Conservation (phyloP, 2,329 filamentous ascomycete genomes). For the Arthrobotrys musiformis region DNA sequence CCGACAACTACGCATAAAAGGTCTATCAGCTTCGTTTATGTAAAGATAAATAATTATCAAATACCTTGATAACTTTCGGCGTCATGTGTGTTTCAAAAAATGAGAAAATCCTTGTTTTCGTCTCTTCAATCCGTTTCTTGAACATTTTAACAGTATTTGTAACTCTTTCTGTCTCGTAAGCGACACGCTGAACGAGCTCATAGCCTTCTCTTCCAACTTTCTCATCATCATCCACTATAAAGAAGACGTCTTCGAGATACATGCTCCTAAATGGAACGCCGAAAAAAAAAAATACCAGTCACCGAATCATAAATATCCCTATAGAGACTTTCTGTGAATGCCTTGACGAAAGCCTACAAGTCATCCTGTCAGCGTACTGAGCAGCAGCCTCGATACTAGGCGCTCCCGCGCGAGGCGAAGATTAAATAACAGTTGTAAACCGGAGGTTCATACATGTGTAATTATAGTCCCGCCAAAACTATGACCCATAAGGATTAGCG, state of each 20-base stretch:
- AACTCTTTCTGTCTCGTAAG: no score
- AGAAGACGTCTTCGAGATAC: not conserved
- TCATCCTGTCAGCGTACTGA: not conserved
- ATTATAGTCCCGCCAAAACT: not conserved
- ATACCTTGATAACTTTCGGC: not conserved
- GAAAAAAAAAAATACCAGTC: not conserved
- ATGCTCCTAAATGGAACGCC: not conserved
- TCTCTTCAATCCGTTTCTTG: not conserved
- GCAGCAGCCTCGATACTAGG: no score
- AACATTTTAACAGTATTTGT: no score
- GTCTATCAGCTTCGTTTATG: not conserved
- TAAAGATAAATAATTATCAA: not conserved
- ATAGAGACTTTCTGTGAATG: not conserved
- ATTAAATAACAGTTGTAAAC: not conserved
- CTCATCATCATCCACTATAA: not conserved
- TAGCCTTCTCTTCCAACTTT: no score
- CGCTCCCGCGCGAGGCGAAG: no score
- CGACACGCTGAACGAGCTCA: no score
- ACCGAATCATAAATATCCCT: not conserved
- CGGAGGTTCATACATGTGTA: not conserved
- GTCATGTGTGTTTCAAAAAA: not conserved
- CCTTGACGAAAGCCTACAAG: not conserved
- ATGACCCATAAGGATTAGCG: not conserved
- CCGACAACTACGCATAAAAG: not conserved
- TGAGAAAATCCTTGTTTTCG: not conserved